A percentile compares a stretch with the other conserved stretches of the same genome.
phyloP scores from a whole-genome alignment of 129 eudicot species.

The Pulicaria dysenterica region DNA sequence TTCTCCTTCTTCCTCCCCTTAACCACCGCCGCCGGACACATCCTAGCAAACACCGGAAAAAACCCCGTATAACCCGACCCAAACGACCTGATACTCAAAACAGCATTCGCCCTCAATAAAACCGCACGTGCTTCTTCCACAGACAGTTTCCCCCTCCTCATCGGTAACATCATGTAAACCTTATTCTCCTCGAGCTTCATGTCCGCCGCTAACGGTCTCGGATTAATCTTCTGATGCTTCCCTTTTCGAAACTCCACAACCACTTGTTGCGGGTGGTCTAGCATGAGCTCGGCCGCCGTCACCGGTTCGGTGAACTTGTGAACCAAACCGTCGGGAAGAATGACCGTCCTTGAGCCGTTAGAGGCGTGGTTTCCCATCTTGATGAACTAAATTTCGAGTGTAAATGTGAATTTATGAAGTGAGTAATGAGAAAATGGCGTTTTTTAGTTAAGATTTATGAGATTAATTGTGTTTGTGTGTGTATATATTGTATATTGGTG shows the following conservation, averaged over 20 bases:
- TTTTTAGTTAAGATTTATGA: neutral
- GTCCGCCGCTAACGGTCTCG: conserved; percentile 70
- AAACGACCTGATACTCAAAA: conserved; percentile 35
- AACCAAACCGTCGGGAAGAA: conserved; percentile 57
- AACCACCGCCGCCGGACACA: conserved; percentile 42
- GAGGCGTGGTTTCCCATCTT: conserved; percentile 66
- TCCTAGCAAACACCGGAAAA: conserved; percentile 60
- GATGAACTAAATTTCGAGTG: neutral
- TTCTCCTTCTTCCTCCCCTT: conserved; percentile 23
- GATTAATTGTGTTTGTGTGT: neutral
- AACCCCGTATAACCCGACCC: conserved; percentile 40
- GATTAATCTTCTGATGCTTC: conserved; percentile 19
- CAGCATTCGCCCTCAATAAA: conserved; percentile 34
- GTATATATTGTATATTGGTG: neutral
- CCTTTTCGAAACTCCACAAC: conserved; percentile 54
- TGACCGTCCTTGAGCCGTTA: conserved; percentile 43
- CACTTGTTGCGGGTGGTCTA: conserved; percentile 55
- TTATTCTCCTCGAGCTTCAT: conserved; percentile 54
- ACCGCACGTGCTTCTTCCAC: conserved; percentile 51
- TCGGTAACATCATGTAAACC: conserved; percentile 65
- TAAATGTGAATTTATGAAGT: neutral
- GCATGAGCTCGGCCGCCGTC: conserved; percentile 81
- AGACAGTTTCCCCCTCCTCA: conserved; percentile 51
- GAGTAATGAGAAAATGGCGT: conserved; percentile 3
- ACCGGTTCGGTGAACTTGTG: conserved; percentile 47